Evolutionary conservation across 345 rosid species (phyloP).

Genomic region (Gossypium anomalum): DNA sequence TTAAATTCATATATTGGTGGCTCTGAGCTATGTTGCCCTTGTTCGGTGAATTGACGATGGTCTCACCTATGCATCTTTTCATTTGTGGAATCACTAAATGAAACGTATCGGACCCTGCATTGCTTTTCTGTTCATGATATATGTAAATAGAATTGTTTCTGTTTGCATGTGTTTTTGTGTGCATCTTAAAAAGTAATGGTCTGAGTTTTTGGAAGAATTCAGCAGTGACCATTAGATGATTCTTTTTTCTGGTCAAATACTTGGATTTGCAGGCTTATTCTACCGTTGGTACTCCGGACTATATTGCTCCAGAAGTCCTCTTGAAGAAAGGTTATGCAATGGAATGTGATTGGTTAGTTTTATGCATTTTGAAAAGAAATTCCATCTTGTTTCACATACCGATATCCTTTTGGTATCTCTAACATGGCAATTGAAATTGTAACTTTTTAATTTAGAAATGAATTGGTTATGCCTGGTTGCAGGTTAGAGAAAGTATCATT

Average conservation of each 20-base stretch:
- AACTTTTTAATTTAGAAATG: neutral
- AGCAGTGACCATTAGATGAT: neutral
- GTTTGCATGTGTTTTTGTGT: neutral
- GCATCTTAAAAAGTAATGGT: neutral
- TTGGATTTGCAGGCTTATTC: slow-evolving; percentile 80
- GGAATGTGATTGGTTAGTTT: slow-evolving; percentile 94
- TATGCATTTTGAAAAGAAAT: slow-evolving; percentile 12
- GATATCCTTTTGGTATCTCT: neutral
- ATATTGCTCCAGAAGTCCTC: slow-evolving; percentile 93
- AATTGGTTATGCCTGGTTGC: neutral
- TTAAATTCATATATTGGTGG: neutral
- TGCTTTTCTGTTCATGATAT: neutral
- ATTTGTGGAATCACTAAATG: neutral
- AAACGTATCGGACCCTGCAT: neutral
- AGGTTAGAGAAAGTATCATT: neutral
- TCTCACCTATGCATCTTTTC: slow-evolving; percentile 4
- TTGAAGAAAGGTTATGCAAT: slow-evolving; percentile 95
- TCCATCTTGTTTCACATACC: neutral
- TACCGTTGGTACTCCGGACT: slow-evolving; percentile 96
- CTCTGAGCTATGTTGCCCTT: neutral
- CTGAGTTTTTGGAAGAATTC: slow-evolving; percentile 12
- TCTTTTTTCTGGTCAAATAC: slow-evolving; percentile 2
- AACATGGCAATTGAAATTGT: neutral
- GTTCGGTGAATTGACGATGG: slow-evolving; percentile 15
- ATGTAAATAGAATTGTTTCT: slow-evolving; percentile 3